Base-by-base conservation (phyloP, 2,329 filamentous ascomycete genomes). In the Phoma sp. region DNA sequence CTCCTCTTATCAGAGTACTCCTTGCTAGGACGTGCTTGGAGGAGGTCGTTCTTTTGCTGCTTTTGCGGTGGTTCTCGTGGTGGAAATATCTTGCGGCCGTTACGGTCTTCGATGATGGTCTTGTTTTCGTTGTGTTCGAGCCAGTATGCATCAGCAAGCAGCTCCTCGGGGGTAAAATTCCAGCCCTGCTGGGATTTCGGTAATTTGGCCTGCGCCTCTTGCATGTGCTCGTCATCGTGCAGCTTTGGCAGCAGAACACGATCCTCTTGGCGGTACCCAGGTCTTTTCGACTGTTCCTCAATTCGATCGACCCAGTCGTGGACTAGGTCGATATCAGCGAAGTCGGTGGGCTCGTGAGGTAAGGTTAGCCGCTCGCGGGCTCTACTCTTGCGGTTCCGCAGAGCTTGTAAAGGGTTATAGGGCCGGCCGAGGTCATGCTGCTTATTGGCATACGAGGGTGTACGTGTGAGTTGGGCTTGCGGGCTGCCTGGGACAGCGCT, bases 401-500 rank as follows among this genome's bases (percentile, higher is more conserved):
- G 90, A 64, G 92, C 92, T 74, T 98, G 95, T 20, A 99, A 77
- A 4, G 93, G 95, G 71, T 99, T 96, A 72, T 98, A 98, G 2
- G 81, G 77, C 46, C 93, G 87, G 4, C 90, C 89, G 7, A 88
- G 73, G n/a, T 53, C 67, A 34, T 73, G 66, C 56, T 72, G 72
- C 56, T 65, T 72, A 60, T 65, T 74, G 23, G 67, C 66, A 63
- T 77, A 43, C 58, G 74, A 73, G 48, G 73, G 56, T 53, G 72
- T 47, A 64, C 78, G 69, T 51, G 65, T 72, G 55, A 77, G 61
- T 40, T 76, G 66, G 57, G 77, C 74, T 53, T 74, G 67, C 1
- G 73, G 64, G 57, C 71, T 74, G 42, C 80, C 75, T 32, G 79
- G 73, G 39, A 77, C 65, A 57, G 74, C 77, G 53, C 66, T 74